A percentile compares a stretch with the other conserved stretches of the same genome.
phyloP scores from a whole-genome alignment of 495 filamentous ascomycete species.

The Trichoderma reesei region DNA sequence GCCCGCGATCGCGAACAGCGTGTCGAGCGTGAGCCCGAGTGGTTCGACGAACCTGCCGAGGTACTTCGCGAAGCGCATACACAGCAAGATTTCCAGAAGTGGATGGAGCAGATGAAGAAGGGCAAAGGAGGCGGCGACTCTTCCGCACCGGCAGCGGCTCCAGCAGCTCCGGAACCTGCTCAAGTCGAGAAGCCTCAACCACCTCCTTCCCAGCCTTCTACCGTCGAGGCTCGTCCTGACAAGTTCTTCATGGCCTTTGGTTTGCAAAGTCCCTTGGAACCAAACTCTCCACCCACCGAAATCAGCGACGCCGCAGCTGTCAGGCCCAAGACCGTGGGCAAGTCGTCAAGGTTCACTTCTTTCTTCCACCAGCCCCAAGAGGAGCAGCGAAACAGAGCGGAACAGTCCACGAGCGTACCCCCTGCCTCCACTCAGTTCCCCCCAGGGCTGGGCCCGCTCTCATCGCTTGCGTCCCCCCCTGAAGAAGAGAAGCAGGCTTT shows the following conservation, averaged over 20 bases:
- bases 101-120: conserved; percentile 88
- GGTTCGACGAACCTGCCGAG: conserved; percentile 70
- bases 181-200: conserved; percentile 9
- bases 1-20: conserved; percentile 57
- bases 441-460: conserved; percentile 1
- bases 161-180: conserved; percentile 20
- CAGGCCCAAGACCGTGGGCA: conserved; percentile 50
- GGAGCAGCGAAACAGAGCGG: not conserved
- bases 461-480: conserved; percentile 27
- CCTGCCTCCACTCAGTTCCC: conserved; percentile 13
- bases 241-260: conserved; percentile 68
- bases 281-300: conserved; percentile 31
- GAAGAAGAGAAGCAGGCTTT: conserved; percentile 84
- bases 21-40: conserved; percentile 74
- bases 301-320: conserved; percentile 19
- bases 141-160: conserved; percentile 28
- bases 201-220: conserved; percentile 11
- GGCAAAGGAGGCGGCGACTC: conserved; percentile 29
- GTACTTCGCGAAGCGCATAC: conserved; percentile 62
- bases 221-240: conserved; percentile 58
- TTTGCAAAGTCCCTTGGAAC: conserved; percentile 27
- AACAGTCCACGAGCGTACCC: conserved; percentile 3
- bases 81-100: conserved; percentile 87
- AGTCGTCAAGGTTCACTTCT: conserved; percentile 13
- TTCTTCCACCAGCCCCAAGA: conserved; percentile 1